A percentile compares a stretch with the other conserved stretches of the same genome.
phyloP scores from a whole-genome alignment of 2,329 filamentous ascomycete genomes.

The Aspergillus neotritici region DNA sequence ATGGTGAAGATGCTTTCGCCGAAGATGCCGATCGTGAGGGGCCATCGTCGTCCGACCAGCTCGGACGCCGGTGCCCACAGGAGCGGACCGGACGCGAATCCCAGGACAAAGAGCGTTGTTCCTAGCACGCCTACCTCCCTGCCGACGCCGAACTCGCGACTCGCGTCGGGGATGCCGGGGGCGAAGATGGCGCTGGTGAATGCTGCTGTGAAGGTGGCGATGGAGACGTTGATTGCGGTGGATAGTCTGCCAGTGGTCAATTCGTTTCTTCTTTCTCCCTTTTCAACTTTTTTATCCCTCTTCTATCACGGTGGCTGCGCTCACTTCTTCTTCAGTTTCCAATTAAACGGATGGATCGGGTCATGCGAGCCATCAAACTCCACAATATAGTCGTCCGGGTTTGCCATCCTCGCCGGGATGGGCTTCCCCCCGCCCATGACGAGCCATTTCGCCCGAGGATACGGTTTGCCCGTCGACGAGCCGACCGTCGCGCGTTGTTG shows the following conservation, averaged over 20 bases:
- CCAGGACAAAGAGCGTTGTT: constrained; percentile 44
- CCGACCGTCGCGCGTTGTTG: no score
- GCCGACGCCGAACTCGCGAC: constrained; percentile 42
- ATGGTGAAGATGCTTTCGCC: constrained; percentile 39
- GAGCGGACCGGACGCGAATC: constrained; percentile 37
- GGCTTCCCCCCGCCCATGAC: constrained; percentile 34
- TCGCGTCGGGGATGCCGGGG: constrained; percentile 53
- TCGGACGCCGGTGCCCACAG: constrained; percentile 48
- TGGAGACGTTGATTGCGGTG: constrained; percentile 17
- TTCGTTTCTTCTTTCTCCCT: no score
- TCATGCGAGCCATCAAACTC: constrained; percentile 36
- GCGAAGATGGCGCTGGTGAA: constrained; percentile 61
- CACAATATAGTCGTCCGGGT: constrained; percentile 42
- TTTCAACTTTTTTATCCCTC: no score
- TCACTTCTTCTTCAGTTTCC: constrained; percentile 44
- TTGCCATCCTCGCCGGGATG: constrained; percentile 44
- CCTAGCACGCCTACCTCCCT: constrained; percentile 40
- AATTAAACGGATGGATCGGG: constrained; percentile 49
- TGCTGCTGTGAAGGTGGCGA: constrained; percentile 45
- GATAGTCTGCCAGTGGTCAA: neutral
- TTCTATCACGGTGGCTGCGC: neutral
- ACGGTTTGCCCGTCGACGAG: no score
- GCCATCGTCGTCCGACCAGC: constrained; percentile 51
- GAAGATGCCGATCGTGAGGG: constrained; percentile 40
- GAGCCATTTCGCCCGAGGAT: no score